A percentile compares a stretch with the other conserved stretches of the same genome.
Evolutionary conservation across 75 land plant genomes (phyloP).

Genomic region (Selaginella moellendorffii): DNA sequence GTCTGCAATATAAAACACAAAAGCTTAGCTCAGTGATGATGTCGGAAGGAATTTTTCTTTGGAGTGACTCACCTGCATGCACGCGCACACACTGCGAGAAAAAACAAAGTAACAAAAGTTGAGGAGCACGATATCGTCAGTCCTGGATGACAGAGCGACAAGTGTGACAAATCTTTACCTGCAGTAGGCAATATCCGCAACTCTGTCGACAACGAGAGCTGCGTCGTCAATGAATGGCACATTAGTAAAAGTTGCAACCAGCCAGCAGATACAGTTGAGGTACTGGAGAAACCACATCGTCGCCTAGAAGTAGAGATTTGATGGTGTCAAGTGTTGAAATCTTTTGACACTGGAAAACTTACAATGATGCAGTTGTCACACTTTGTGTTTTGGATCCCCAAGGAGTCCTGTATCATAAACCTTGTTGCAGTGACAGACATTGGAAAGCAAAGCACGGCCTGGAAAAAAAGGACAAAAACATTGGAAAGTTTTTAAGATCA

Average conservation of each 20-base stretch:
- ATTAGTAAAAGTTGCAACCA: constrained; percentile 1
- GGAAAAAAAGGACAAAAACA: no score
- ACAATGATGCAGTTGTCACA: constrained; percentile 17
- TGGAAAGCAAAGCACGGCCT: constrained; percentile 4
- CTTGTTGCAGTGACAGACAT: constrained; percentile 12
- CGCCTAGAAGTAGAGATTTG: not conserved
- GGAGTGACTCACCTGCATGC: constrained; percentile 58
- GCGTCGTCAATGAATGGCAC: constrained; percentile 14
- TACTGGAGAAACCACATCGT: constrained; percentile 17
- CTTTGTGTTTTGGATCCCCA: constrained; percentile 2
- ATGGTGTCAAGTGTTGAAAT: not conserved
- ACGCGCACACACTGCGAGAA: constrained; percentile 72
- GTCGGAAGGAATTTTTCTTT: no score
- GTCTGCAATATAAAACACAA: constrained; percentile 52
- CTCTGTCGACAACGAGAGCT: constrained; percentile 11
- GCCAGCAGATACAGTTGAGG: constrained; percentile 16
- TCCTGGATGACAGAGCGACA: no score
- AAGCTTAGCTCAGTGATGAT: no score
- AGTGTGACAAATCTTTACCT: not conserved
- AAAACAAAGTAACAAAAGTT: not conserved
- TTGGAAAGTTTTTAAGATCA: no score
- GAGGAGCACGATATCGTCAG: no score
- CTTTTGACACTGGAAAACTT: no score
- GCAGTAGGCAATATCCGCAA: constrained; percentile 20
- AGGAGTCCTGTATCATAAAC: constrained; percentile 11